Evolutionary conservation across 495 filamentous ascomycete genomes (phyloP).

Genomic region (Letharia columbiana): DNA sequence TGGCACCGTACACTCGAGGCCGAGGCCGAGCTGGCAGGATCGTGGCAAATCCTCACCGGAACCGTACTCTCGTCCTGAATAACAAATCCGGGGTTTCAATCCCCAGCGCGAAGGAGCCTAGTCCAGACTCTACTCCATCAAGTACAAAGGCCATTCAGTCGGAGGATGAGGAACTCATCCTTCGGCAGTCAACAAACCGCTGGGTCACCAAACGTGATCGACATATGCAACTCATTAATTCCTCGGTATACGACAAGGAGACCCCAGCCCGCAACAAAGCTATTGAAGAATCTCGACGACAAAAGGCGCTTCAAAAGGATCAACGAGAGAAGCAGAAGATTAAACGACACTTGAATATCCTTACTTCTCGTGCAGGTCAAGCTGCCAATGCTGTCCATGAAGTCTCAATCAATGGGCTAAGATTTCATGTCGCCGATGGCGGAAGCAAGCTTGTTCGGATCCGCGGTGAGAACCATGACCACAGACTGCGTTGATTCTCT

Average conservation of each 20-base stretch:
- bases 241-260: constrained; percentile 70
- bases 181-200: constrained; percentile 29
- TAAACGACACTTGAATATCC: constrained; percentile 34
- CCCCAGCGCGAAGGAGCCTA: neutral
- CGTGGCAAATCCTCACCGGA: constrained; percentile 42
- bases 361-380: constrained; percentile 9
- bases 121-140: neutral
- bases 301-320: constrained; percentile 50
- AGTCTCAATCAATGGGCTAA: constrained; percentile 64
- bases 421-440: constrained; percentile 64
- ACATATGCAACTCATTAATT: constrained; percentile 84
- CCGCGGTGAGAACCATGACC: constrained; percentile 48
- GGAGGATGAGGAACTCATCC: constrained; percentile 32
- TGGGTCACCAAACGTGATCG: constrained; percentile 78
- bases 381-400: constrained; percentile 46
- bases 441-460: constrained; percentile 79
- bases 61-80: constrained; percentile 69
- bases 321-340: constrained; percentile 58
- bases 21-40: constrained; percentile 39
- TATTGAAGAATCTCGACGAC: constrained; percentile 60
- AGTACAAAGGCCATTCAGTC: constrained; percentile 35
- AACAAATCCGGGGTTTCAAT: constrained; percentile 30
- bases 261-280: constrained; percentile 60
- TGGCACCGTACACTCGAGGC: constrained; percentile 40
- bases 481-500: constrained; percentile 11